phyloP scores from a whole-genome alignment of 73 alveolate genomes.

The Symbiodinium pilosum region DNA sequence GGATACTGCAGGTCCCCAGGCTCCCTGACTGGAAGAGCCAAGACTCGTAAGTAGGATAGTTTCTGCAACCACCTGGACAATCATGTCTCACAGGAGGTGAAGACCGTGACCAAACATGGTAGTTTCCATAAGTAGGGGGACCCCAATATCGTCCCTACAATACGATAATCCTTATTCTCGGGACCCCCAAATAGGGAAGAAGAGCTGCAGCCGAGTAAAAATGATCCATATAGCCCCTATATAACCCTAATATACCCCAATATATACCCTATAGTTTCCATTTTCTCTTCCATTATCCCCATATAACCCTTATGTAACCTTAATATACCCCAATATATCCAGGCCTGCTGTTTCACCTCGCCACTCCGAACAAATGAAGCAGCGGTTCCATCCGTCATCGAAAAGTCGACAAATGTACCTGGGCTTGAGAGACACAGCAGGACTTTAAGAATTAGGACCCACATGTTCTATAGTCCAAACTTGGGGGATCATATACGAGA shows the following conservation, averaged over 20 bases:
- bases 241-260: no score
- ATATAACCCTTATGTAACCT: no score
- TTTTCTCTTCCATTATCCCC: no score
- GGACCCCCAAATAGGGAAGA: no score
- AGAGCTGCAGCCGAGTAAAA: no score
- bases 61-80: background rate
- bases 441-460: background rate
- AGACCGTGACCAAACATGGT: background rate
- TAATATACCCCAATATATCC: no score
- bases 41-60: background rate
- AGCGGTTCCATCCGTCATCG: constrained; percentile 46
- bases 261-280: no score
- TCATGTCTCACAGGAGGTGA: background rate
- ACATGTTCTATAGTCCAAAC: background rate
- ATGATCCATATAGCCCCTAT: no score
- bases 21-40: background rate
- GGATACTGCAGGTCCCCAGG: no score
- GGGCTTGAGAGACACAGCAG: background rate
- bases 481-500: no score
- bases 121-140: background rate
- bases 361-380: constrained; percentile 28
- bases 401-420: constrained; percentile 95
- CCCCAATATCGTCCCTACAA: no score
- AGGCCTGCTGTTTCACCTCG: constrained; percentile 93
- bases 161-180: no score